These are phyloP conservation scores for Pleurotus eryngii DNA, from an alignment of 768 basidiomycete genomes.

Conservation along the genomic window DNA sequence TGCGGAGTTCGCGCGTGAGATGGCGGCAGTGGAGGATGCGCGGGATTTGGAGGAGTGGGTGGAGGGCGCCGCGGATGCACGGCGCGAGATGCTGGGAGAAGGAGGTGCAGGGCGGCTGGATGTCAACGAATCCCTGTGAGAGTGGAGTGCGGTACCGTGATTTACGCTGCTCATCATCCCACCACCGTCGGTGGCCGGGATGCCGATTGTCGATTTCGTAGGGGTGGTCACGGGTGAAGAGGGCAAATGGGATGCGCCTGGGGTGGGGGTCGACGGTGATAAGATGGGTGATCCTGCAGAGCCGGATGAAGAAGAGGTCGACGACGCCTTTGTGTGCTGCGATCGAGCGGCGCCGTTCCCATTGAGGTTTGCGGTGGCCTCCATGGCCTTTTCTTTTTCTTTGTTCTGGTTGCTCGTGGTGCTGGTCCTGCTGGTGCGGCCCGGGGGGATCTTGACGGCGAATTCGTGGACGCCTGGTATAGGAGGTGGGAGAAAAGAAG, in stretches of 20 bases:
- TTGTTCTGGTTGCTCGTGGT: constrained; percentile 8
- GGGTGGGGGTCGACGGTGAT: constrained; percentile 4
- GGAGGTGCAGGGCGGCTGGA: constrained; percentile 10
- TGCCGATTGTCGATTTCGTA: constrained; percentile 10
- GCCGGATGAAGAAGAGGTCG: neutral
- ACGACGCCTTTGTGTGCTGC: neutral
- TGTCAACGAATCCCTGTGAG: constrained; percentile 10
- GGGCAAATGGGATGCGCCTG: neutral
- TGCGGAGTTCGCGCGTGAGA: constrained; percentile 11
- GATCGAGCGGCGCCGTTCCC: neutral
- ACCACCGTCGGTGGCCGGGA: neutral
- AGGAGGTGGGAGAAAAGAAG: constrained; percentile 67
- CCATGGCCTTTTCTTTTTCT: constrained; percentile 1
- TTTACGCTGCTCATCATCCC: neutral
- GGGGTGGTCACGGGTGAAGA: constrained; percentile 7
- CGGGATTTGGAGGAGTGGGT: constrained; percentile 2
- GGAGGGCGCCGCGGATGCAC: constrained; percentile 13
- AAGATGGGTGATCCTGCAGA: neutral
- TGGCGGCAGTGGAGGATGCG: constrained; percentile 7
- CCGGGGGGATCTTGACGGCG: constrained; percentile 42
- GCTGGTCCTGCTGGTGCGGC: constrained; percentile 21
- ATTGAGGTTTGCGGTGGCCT: neutral
- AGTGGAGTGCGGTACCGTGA: neutral
- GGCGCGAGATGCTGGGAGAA: constrained; percentile 10
- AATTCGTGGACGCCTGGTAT: constrained; percentile 67